A percentile compares a stretch with the other conserved stretches of the same genome.
Conservation (phyloP, 2,329 filamentous ascomycete genomes). For the Colletotrichum melonis region DNA sequence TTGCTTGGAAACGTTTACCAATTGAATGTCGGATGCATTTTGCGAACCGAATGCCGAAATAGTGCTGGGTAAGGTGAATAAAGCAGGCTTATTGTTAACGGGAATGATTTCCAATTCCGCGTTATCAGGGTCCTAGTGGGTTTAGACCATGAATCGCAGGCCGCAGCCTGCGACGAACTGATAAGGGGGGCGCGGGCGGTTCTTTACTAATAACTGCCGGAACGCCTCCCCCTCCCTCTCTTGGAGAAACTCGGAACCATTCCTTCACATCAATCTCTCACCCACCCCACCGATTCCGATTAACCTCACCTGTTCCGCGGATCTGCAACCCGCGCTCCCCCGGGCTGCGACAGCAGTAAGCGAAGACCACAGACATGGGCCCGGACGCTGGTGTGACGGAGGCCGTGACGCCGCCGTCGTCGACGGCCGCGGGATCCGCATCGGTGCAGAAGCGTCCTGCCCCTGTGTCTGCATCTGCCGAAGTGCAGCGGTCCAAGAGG, state of each 20-base stretch:
- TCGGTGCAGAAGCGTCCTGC: constrained; percentile 27
- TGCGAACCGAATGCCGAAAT: too few species aligned
- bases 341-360: not conserved
- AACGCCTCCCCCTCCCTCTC: not conserved
- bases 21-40: too few species aligned
- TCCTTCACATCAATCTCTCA: not conserved
- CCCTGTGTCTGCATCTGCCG: constrained; percentile 11
- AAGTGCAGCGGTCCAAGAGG: constrained; percentile 40
- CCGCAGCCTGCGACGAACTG: not conserved
- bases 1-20: too few species aligned
- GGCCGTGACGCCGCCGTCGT: constrained; percentile 18
- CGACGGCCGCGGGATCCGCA: constrained; percentile 21
- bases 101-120: not conserved
- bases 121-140: not conserved
- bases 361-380: not conserved
- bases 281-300: constrained; percentile 11
- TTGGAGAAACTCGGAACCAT: constrained; percentile 10
- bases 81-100: not conserved
- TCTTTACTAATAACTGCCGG: not conserved
- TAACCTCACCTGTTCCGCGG: constrained; percentile 7
- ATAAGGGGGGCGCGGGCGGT: not conserved
- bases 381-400: constrained; percentile 1
- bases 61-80: not conserved
- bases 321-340: not conserved
- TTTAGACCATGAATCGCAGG: not conserved